Conservation (phyloP, 306 rosid genomes). For the Spatholobus suberectus region DNA sequence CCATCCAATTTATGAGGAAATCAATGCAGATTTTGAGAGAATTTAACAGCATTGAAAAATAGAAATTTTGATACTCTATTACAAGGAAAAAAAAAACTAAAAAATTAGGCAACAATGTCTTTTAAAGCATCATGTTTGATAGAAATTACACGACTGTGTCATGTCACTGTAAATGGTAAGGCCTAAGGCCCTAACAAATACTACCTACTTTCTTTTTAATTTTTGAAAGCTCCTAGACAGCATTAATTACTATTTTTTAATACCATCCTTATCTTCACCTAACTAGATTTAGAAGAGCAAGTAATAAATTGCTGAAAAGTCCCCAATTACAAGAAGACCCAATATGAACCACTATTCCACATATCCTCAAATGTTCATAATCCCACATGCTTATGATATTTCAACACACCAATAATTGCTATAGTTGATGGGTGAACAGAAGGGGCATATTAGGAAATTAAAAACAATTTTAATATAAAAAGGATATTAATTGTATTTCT, state of each 20-base stretch:
- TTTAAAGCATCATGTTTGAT: background rate
- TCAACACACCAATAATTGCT: background rate
- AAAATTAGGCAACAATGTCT: background rate
- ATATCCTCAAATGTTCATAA: background rate
- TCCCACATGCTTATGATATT: background rate
- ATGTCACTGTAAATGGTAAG: background rate
- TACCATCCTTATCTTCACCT: background rate
- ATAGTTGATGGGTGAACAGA: background rate
- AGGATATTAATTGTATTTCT: background rate
- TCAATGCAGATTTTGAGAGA: constrained; percentile 32
- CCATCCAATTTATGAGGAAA: constrained; percentile 20
- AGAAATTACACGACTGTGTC: background rate
- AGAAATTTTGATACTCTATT: background rate
- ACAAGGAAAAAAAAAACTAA: background rate
- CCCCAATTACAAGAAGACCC: background rate
- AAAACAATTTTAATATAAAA: background rate
- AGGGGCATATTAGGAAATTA: background rate
- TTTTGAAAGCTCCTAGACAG: background rate
- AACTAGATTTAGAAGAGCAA: background rate
- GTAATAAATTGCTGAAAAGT: background rate
- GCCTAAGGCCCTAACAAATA: background rate
- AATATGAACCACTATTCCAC: background rate
- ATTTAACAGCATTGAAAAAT: background rate
- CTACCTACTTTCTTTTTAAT: background rate
- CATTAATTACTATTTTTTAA: background rate